Conservation (phyloP, 2,329 filamentous ascomycete species). For the Arthrinium puccinioides region DNA sequence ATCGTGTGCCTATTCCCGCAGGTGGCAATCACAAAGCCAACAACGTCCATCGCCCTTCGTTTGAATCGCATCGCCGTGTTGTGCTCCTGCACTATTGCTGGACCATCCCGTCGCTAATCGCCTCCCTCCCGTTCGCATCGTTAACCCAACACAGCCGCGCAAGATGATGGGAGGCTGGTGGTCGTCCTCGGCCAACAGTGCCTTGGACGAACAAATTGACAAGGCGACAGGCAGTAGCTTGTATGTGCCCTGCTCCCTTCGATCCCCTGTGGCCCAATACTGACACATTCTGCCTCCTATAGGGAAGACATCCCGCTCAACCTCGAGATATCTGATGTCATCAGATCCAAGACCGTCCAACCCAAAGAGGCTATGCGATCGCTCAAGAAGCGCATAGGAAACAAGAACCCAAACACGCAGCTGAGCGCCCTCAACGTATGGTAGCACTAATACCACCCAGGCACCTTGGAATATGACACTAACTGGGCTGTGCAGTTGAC, state of each 20-base stretch:
- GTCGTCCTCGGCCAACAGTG: constrained; percentile 85
- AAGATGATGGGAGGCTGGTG: constrained; percentile 80
- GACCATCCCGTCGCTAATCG: background rate
- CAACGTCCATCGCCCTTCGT: no score
- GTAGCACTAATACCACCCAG: constrained; percentile 6
- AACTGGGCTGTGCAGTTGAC: constrained; percentile 54
- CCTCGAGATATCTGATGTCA: constrained; percentile 95
- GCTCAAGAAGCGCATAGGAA: constrained; percentile 86
- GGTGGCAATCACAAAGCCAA: no score
- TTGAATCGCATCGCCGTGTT: no score
- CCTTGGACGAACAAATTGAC: constrained; percentile 95
- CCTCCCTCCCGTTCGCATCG: background rate
- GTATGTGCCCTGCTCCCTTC: constrained; percentile 42
- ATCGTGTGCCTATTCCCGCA: no score
- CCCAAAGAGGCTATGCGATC: constrained; percentile 98
- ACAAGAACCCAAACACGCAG: constrained; percentile 97
- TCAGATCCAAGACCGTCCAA: constrained; percentile 93
- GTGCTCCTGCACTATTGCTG: no score
- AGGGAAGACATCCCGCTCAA: constrained; percentile 97
- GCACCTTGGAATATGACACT: background rate
- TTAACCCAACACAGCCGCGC: constrained; percentile 4
- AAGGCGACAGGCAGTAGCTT: constrained; percentile 90
- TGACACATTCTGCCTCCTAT: constrained; percentile 3
- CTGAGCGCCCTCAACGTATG: constrained; percentile 84
- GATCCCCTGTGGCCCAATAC: constrained; percentile 4